Percentiles rank a stretch among this genome's conserved stretches.
Evolutionary conservation across 306 rosid species (phyloP).

Genomic region (Gastrolobium villosum): DNA sequence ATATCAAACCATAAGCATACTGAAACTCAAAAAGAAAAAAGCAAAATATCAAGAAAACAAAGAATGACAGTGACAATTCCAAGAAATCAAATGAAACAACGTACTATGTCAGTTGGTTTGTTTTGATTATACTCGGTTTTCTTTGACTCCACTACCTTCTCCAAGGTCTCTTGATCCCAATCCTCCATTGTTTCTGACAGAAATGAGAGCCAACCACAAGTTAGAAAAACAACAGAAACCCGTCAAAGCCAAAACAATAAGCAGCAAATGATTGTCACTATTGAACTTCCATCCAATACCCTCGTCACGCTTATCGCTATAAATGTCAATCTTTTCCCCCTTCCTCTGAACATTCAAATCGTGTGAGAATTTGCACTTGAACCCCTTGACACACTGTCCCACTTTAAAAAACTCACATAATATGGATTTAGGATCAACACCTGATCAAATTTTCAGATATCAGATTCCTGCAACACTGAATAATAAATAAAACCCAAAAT

Average conservation of each 20-base stretch:
- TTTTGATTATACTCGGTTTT: constrained; percentile 83
- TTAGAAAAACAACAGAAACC: not conserved
- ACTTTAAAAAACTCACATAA: constrained; percentile 80
- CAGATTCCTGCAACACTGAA: constrained; percentile 4
- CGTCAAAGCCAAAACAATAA: constrained; percentile 1
- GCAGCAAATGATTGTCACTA: not conserved
- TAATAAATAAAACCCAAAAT: constrained; percentile 15
- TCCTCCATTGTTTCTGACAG: constrained; percentile 92
- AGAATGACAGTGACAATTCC: constrained; percentile 7
- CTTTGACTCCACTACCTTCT: constrained; percentile 94
- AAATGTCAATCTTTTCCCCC: constrained; percentile 90
- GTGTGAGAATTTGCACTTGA: constrained; percentile 90
- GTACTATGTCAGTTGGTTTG: constrained; percentile 96
- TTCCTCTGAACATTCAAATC: constrained; percentile 89
- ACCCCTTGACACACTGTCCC: constrained; percentile 86
- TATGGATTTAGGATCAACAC: constrained; percentile 92
- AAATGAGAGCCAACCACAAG: constrained; percentile 11
- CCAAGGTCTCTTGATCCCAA: constrained; percentile 97
- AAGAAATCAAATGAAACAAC: constrained; percentile 44
- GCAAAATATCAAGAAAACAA: constrained; percentile 16
- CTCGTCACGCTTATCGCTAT: constrained; percentile 77
- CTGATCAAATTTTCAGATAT: constrained; percentile 54
- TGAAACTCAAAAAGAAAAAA: not conserved
- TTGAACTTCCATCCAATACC: constrained; percentile 53
- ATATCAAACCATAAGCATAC: constrained; percentile 1